Percentiles rank a stretch among this genome's conserved stretches.
Evolutionary conservation across 306 rosid species (phyloP).

Genomic region (Pachyrhizus erosus): DNA sequence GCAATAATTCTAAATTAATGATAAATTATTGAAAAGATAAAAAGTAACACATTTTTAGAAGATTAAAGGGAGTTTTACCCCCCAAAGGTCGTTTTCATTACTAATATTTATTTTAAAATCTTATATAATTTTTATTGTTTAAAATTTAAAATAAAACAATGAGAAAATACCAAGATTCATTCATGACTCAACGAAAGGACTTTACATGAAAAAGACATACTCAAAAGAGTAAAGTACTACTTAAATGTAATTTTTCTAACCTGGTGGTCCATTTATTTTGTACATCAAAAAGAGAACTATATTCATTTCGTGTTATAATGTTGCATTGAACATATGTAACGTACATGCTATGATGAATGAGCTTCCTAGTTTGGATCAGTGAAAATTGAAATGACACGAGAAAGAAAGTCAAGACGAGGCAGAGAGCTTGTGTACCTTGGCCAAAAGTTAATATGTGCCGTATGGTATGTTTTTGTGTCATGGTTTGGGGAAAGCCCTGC

Average conservation of each 20-base stretch:
- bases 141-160: not conserved
- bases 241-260: not conserved
- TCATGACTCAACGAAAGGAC: not conserved
- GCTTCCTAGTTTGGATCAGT: constrained; percentile 24
- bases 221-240: not conserved
- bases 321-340: constrained; percentile 1
- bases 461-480: constrained; percentile 34
- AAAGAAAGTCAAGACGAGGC: constrained; percentile 29
- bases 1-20: too few relatives aligned
- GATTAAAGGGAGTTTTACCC: not conserved
- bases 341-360: constrained; percentile 1
- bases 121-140: not conserved
- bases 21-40: too few relatives aligned
- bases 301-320: not conserved
- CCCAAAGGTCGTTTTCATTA: not conserved
- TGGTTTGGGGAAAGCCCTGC: constrained; percentile 37
- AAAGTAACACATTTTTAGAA: not conserved
- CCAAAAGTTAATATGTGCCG: constrained; percentile 30
- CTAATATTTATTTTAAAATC: not conserved
- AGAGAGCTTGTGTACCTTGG: not conserved
- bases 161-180: not conserved
- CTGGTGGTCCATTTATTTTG: not conserved
- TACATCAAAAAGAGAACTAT: not conserved
- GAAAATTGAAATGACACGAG: constrained; percentile 45
- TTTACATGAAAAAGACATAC: not conserved